Evolutionary conservation across 805 yeast species (phyloP).

Genomic region (Danielozyma ontarioensis): DNA sequence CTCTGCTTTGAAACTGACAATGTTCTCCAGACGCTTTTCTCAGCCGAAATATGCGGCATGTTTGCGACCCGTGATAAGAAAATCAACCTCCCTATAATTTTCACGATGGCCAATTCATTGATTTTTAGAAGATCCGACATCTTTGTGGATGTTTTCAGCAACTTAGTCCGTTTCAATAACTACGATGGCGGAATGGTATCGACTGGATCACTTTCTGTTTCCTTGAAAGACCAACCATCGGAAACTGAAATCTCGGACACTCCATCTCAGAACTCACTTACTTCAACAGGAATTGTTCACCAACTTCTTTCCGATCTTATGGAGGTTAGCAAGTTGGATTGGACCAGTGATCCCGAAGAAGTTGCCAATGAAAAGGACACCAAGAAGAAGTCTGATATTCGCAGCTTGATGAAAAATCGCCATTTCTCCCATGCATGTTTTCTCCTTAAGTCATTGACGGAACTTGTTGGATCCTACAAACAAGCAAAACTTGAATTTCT

Average conservation of each 20-base stretch:
- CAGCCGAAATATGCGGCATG: constrained; percentile 44
- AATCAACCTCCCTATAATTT: constrained; percentile 26
- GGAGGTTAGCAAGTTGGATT: constrained; percentile 35
- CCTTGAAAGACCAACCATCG: constrained; percentile 10
- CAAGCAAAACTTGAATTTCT: constrained; percentile 78
- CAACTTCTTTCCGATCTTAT: constrained; percentile 62
- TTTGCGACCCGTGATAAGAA: constrained; percentile 17
- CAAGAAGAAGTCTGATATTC: constrained; percentile 16
- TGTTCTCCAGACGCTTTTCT: constrained; percentile 44
- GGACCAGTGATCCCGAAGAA: constrained; percentile 22
- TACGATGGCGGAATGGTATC: constrained; percentile 30
- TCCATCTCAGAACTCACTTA: constrained; percentile 5
- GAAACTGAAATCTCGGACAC: not conserved
- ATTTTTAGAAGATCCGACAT: constrained; percentile 45
- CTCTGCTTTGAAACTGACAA: constrained; percentile 61
- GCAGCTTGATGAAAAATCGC: constrained; percentile 39
- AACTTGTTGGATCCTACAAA: constrained; percentile 71
- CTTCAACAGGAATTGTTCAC: constrained; percentile 56
- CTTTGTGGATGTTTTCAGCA: constrained; percentile 42
- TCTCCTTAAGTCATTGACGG: constrained; percentile 62
- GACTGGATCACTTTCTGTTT: constrained; percentile 17
- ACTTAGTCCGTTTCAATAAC: constrained; percentile 38
- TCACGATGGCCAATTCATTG: constrained; percentile 48
- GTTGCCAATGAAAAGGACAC: constrained; percentile 10
- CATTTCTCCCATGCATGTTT: constrained; percentile 64